Base-by-base conservation (phyloP, 2,329 filamentous ascomycete genomes). In the Colletotrichum phormii region DNA sequence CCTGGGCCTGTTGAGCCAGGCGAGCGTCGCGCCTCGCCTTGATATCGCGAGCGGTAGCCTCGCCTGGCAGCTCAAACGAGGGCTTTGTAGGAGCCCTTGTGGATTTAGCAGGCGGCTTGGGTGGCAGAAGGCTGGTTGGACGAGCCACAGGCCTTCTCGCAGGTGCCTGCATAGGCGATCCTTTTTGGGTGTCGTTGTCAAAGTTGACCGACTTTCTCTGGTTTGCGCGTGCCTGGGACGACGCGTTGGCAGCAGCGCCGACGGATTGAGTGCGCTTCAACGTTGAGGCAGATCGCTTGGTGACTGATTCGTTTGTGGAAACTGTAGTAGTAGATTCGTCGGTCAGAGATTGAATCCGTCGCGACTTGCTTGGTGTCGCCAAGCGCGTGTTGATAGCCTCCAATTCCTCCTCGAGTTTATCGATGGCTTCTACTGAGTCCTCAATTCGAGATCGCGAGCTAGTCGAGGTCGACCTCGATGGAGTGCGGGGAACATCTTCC, bases 391-490 rank as follows among this genome's bases (percentile, higher is more conserved):
- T 78, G 42, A 90, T 82, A 2, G 85, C 88, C 75, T 92, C 90
- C 11, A 92, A 83, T 62, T 91, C 85, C 37, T 92, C 90, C 75
- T 92, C 89, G 18, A 92, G 83, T 72, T 85, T 84, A 77, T 92
- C 90, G 24, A 92, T 82, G 74, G 89, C 89, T 78, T 91, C 90
- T 9, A 92, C 82, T 1, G 90, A 91, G 77, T 92, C 90, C 77
- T 92, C 90, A 62, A 92, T 92, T 22, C 89, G 87, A 31, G 86
- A 79, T 49, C 80, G 78, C 58, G 80, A 76, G 51, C 74, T 82
- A 13, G 57, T 60, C 9, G 71, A 74, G 13, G 71, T 64, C 13
- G 73, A 67, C 26, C 73, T 71, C 22, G 73, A 63, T 3, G 72
- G 64, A 3, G 71, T 74, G 15, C 51, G 55, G 22, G 59, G 67